Percentiles rank a stretch among this genome's conserved stretches.
phyloP scores from a whole-genome alignment of 495 filamentous ascomycete species.

The Penicillium tannophilum region DNA sequence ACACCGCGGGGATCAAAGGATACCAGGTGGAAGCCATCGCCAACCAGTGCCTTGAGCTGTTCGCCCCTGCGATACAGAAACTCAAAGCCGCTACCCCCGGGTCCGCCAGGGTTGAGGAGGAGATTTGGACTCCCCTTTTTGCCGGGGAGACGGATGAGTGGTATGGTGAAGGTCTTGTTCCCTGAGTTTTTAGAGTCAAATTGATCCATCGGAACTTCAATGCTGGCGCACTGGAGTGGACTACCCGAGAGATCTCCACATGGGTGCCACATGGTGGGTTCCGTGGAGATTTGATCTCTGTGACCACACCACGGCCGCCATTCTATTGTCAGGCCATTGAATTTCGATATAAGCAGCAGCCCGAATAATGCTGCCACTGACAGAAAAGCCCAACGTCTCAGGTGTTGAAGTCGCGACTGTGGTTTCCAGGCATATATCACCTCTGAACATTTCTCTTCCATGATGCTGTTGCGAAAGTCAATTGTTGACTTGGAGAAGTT shows the following conservation, averaged over 20 bases:
- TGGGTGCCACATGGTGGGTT: constrained; percentile 27
- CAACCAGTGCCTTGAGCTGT: constrained; percentile 37
- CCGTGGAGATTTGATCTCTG: too few relatives aligned
- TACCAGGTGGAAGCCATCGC: constrained; percentile 46
- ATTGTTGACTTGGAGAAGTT: background rate
- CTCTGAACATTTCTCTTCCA: background rate
- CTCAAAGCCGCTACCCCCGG: constrained; percentile 41
- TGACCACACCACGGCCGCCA: too few relatives aligned
- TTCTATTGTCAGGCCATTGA: too few relatives aligned
- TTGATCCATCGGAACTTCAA: constrained; percentile 47
- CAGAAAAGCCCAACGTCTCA: too few relatives aligned
- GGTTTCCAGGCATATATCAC: background rate
- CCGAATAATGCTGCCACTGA: too few relatives aligned
- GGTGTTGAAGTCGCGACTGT: background rate
- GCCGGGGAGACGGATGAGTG: constrained; percentile 44
- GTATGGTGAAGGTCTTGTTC: constrained; percentile 41
- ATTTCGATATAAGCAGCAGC: too few relatives aligned
- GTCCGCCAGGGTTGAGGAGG: constrained; percentile 49
- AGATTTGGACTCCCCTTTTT: constrained; percentile 42
- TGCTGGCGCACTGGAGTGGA: constrained; percentile 28
- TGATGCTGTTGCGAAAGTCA: background rate
- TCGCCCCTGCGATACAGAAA: constrained; percentile 36
- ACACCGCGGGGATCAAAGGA: constrained; percentile 50
- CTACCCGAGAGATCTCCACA: constrained; percentile 36
- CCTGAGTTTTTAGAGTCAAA: constrained; percentile 33